A percentile compares a stretch with the other conserved stretches of the same genome.
phyloP scores from a whole-genome alignment of 1,139 yeast species.

The Hyphopichia wangnamkhiaoensis region DNA sequence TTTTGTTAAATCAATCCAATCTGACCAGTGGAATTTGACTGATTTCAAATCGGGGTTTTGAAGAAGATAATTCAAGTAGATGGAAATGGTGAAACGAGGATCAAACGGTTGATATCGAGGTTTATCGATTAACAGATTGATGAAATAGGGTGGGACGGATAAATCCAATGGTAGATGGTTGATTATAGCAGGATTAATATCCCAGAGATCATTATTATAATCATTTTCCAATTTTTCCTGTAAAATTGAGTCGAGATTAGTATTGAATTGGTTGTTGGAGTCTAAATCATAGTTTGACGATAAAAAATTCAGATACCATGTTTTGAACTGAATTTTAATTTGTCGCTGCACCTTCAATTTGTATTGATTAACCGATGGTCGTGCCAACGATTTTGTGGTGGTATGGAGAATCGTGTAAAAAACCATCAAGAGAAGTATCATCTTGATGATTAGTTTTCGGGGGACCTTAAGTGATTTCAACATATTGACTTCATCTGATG shows the following conservation, averaged over 20 bases:
- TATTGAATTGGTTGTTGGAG: slow-evolving; percentile 15
- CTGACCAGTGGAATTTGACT: slow-evolving; percentile 44
- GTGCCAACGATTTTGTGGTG: slow-evolving; percentile 10
- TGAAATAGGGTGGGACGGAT: slow-evolving; percentile 20
- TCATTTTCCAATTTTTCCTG: slow-evolving; percentile 19
- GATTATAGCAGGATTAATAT: slow-evolving; percentile 15
- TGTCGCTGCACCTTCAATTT: slow-evolving; percentile 10
- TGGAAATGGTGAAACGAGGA: slow-evolving; percentile 22
- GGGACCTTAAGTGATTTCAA: slow-evolving; percentile 8
- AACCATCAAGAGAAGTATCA: slow-evolving; percentile 12
- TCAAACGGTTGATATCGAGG: slow-evolving; percentile 15
- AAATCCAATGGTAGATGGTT: slow-evolving; percentile 17
- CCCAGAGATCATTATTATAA: slow-evolving; percentile 28
- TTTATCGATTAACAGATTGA: slow-evolving; percentile 4
- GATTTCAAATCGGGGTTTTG: slow-evolving; percentile 9
- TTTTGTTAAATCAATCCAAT: slow-evolving; percentile 39
- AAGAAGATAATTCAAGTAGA: slow-evolving; percentile 14
- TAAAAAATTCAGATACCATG: slow-evolving; percentile 21
- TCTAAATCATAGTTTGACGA: slow-evolving; percentile 21
- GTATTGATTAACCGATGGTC: slow-evolving; percentile 15
- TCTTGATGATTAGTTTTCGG: slow-evolving; percentile 12
- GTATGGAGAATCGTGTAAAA: slow-evolving; percentile 12
- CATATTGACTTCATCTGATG: slow-evolving; percentile 4
- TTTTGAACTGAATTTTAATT: slow-evolving; percentile 18
- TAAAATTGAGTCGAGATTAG: slow-evolving; percentile 14